phyloP scores from a whole-genome alignment of 306 rosid species.

The Cucurbita argyrosperma region DNA sequence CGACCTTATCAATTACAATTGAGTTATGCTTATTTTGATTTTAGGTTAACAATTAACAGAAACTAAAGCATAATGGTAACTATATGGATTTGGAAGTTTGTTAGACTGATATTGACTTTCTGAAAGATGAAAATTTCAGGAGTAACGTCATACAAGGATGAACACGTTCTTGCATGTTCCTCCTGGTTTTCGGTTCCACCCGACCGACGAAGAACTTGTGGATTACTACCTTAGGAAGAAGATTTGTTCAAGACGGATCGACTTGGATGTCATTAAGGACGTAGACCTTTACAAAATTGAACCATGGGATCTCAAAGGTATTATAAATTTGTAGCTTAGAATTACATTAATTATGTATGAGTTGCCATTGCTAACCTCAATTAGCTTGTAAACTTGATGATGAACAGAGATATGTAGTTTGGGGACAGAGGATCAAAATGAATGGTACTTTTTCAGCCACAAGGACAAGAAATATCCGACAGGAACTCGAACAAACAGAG shows the following conservation, averaged over 20 bases:
- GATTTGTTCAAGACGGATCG: constrained; percentile 56
- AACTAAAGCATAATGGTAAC: no score
- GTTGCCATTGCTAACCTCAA: no score
- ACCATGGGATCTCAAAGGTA: constrained; percentile 98
- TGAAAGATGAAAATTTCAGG: neutral
- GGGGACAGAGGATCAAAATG: constrained; percentile 79
- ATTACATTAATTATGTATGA: no score
- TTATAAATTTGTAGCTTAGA: neutral
- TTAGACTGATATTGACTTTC: neutral
- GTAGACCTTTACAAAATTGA: constrained; percentile 90
- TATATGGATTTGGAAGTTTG: no score
- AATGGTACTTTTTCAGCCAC: constrained; percentile 88
- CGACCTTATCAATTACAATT: no score
- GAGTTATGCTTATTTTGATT: no score
- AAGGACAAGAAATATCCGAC: constrained; percentile 97
- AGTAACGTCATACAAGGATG: neutral
- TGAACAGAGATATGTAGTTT: constrained; percentile 59
- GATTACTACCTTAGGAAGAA: constrained; percentile 85
- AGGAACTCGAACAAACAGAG: constrained; percentile 87
- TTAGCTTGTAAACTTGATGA: neutral
- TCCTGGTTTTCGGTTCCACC: constrained; percentile 93
- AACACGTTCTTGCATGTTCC: constrained; percentile 56
- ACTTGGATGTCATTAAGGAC: constrained; percentile 79
- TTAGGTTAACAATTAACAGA: no score
- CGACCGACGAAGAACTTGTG: constrained; percentile 93